Conservation (phyloP, 768 basidiomycete genomes). For the Pleurotus sapidus region DNA sequence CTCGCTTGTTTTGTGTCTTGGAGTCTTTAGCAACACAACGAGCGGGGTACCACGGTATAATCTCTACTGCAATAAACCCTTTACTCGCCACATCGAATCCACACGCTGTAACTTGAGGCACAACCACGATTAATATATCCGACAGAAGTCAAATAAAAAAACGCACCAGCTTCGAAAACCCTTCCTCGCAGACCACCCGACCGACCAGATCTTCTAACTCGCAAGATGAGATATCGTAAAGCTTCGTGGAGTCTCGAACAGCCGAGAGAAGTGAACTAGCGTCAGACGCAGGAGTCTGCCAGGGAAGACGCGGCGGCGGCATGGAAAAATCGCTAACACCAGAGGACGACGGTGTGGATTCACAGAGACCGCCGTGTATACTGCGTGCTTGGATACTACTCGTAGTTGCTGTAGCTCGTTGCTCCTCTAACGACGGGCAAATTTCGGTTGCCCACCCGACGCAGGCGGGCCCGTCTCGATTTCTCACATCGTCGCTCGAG, state of each 20-base stretch:
- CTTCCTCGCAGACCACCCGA: constrained; percentile 6
- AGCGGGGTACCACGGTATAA: neutral
- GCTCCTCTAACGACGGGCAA: too few species aligned
- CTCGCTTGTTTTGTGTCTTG: neutral
- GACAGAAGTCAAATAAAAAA: neutral
- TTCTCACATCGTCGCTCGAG: too few species aligned
- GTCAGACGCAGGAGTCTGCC: neutral
- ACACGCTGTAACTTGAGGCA: neutral
- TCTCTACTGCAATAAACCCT: neutral
- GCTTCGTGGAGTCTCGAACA: neutral
- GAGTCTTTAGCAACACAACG: neutral
- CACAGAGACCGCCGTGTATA: neutral
- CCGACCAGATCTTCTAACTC: constrained; percentile 5
- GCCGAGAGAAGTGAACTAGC: neutral
- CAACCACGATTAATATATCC: neutral
- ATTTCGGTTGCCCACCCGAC: too few species aligned
- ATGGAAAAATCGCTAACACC: neutral
- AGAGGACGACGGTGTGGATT: constrained; percentile 1
- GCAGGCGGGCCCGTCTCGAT: too few species aligned
- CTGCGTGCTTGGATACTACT: neutral
- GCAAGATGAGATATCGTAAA: neutral
- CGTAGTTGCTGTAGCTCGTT: neutral
- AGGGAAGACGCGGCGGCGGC: constrained; percentile 2
- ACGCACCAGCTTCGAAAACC: neutral
- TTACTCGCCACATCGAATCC: constrained; percentile 4